These are phyloP conservation scores for Pugionium dolabratum DNA, from an alignment of 345 rosid genomes.

Conservation along the genomic window DNA sequence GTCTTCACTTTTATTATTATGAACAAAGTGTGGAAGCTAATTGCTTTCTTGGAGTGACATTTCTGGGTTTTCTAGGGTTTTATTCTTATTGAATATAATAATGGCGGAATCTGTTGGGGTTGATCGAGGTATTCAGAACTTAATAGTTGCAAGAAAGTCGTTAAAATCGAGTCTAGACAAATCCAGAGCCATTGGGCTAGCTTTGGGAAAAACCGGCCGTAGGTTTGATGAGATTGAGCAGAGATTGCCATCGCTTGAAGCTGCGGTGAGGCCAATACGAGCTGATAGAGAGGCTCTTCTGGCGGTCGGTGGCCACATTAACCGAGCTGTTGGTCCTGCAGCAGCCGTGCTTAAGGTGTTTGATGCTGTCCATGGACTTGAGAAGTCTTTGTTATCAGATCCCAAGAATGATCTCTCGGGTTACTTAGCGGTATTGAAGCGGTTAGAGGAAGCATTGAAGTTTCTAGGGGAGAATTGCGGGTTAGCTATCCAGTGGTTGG, in stretches of 20 bases:
- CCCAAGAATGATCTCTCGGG: constrained; percentile 79
- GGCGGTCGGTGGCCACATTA: constrained; percentile 88
- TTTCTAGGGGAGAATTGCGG: constrained; percentile 93
- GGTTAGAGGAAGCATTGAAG: constrained; percentile 88
- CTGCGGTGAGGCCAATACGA: constrained; percentile 88
- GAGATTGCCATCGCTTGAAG: constrained; percentile 72
- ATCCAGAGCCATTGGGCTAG: constrained; percentile 61
- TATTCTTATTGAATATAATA: constrained; percentile 8
- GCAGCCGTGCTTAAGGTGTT: constrained; percentile 98
- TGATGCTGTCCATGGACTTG: constrained; percentile 95
- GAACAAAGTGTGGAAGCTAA: constrained; percentile 6
- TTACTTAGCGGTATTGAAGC: constrained; percentile 80
- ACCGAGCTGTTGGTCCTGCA: constrained; percentile 98
- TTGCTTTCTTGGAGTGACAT: constrained; percentile 17
- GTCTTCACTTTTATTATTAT: constrained; percentile 19
- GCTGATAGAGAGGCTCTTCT: constrained; percentile 86
- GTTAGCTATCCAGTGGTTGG: constrained; percentile 96
- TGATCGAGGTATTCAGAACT: constrained; percentile 44
- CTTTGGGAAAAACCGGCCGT: constrained; percentile 67
- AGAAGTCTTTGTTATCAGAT: constrained; percentile 82
- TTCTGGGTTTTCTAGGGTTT: constrained; percentile 35
- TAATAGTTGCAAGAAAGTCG: constrained; percentile 68
- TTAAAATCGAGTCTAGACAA: constrained; percentile 77
- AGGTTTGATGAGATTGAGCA: constrained; percentile 77
- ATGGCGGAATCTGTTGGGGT: constrained; percentile 51